Evolutionary conservation across 2,329 filamentous ascomycete species (phyloP).

Genomic region (Aspergillus bombycis): DNA sequence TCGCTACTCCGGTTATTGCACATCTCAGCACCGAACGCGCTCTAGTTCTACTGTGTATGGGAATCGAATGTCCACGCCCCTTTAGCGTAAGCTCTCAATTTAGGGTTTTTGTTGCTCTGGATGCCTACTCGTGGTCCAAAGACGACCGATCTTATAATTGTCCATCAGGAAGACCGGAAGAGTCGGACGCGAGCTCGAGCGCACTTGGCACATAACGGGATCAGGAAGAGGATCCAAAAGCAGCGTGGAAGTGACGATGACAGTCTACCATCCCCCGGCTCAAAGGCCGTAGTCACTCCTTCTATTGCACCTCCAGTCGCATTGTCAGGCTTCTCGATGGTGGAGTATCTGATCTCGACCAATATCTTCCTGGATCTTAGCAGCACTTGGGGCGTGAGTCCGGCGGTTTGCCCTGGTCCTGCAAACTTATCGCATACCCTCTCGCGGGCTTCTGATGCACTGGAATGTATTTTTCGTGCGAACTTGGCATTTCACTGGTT

Average conservation of each 20-base stretch:
- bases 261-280: background rate
- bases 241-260: background rate
- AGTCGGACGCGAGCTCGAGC: constrained; percentile 1
- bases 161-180: constrained; percentile 1
- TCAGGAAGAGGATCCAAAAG: background rate
- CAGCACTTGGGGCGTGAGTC: constrained; percentile 6
- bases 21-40: background rate
- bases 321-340: background rate
- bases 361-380: background rate
- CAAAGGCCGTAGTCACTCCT: background rate
- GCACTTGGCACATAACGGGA: background rate
- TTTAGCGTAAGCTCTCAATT: background rate
- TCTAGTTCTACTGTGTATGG: background rate
- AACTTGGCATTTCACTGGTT: constrained; percentile 5
- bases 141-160: background rate
- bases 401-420: constrained; percentile 2
- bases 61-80: background rate
- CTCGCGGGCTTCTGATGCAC: background rate
- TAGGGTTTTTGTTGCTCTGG: background rate
- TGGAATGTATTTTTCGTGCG: constrained; percentile 3
- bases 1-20: background rate
- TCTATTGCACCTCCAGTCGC: background rate
- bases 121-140: constrained; percentile 15
- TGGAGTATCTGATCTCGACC: constrained; percentile 4
- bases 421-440: constrained; percentile 2